A percentile compares a stretch with the other conserved stretches of the same genome.
These are phyloP conservation scores for Daldinia loculata DNA, from an alignment of 495 filamentous ascomycete species.

Conservation along the genomic window DNA sequence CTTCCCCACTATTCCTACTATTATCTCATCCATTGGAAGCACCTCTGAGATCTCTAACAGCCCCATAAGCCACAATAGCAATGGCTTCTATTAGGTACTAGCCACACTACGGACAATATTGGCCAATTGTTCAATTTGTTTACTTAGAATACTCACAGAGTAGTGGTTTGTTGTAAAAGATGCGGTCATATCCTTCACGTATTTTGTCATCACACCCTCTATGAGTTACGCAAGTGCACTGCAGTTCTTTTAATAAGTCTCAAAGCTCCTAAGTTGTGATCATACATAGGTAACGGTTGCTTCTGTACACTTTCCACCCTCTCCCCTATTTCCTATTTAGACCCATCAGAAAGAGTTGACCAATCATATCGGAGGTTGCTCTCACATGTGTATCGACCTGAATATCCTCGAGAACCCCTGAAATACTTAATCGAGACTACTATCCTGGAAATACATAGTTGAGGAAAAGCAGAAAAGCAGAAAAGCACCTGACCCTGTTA, in stretches of 20 bases:
- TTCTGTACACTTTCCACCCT: not conserved
- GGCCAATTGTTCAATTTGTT: conserved; percentile 1
- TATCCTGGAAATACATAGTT: not conserved
- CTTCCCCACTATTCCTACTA: not conserved
- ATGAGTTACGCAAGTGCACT: not conserved
- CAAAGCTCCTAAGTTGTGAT: not conserved
- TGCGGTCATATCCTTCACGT: not conserved
- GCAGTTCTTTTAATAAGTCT: not conserved
- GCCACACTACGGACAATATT: not conserved
- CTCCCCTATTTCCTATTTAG: not conserved
- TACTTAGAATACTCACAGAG: not conserved
- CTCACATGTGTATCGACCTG: not conserved
- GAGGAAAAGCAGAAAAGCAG: not conserved
- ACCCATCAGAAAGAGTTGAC: not conserved
- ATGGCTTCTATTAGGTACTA: not conserved
- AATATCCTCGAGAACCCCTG: not conserved
- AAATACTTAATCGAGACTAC: not conserved
- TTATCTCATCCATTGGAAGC: not conserved
- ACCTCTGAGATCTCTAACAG: not conserved
- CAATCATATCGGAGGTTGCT: not conserved
- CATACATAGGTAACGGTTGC: not conserved
- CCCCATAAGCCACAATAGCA: not conserved
- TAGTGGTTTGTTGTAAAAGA: not conserved
- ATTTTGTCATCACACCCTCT: not conserved
- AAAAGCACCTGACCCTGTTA: not conserved